Conservation (phyloP, 352 stramenopile species). For the Globisporangium rhizosaccharum region DNA sequence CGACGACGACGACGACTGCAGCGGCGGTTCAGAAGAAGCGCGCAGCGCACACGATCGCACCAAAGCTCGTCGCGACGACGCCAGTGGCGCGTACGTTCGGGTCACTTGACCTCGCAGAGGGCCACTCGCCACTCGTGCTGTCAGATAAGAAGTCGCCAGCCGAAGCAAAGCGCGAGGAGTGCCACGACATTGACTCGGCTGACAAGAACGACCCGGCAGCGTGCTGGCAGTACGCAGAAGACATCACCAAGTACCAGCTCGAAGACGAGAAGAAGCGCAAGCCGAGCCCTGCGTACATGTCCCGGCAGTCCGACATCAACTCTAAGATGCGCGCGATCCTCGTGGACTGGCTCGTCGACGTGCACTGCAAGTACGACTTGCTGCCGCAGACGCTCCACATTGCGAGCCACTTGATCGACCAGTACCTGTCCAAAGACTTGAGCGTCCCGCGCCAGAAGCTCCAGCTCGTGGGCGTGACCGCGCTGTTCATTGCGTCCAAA, state of each 20-base stretch:
- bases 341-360: constrained; percentile 98
- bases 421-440: constrained; percentile 66
- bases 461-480: constrained; percentile 94
- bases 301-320: constrained; percentile 96
- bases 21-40: constrained; percentile 46
- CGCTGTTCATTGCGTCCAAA: constrained; percentile 96
- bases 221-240: constrained; percentile 80
- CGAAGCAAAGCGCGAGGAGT: constrained; percentile 18
- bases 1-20: constrained; percentile 42
- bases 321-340: constrained; percentile 99
- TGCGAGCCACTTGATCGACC: constrained; percentile 79
- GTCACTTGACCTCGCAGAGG: constrained; percentile 27
- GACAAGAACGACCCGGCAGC: constrained; percentile 54
- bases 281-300: constrained; percentile 67
- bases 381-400: constrained; percentile 80
- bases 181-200: constrained; percentile 72
- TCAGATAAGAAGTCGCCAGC: constrained; percentile 10
- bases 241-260: constrained; percentile 80
- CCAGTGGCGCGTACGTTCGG: constrained; percentile 29
- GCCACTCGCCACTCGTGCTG: constrained; percentile 18
- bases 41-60: constrained; percentile 17
- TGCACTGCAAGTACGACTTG: constrained; percentile 82
- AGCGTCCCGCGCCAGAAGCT: constrained; percentile 81
- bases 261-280: constrained; percentile 62
- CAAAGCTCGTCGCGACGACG: constrained; percentile 24